Conservation (phyloP, 164 flowering plant species). For the Piper betle region DNA sequence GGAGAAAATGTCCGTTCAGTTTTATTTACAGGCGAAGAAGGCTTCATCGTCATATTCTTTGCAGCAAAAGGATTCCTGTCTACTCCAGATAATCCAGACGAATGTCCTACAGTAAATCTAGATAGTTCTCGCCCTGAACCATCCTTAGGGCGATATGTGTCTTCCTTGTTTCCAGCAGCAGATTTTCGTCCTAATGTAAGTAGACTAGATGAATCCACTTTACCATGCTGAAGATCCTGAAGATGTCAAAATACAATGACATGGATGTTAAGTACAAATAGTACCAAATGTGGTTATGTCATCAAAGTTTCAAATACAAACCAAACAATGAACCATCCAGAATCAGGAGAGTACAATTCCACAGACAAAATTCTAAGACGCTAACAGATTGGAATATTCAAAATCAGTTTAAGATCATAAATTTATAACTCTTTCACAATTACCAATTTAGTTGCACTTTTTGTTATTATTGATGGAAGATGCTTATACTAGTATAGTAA, state of each 20-base stretch:
- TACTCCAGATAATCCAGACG: constrained; percentile 20
- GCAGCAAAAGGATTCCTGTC: constrained; percentile 26
- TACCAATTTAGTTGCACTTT: no score
- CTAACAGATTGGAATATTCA: no score
- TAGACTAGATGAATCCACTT: constrained; percentile 27
- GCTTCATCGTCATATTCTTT: constrained; percentile 17
- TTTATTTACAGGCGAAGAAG: constrained; percentile 28
- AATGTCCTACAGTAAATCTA: constrained; percentile 15
- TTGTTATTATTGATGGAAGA: no score
- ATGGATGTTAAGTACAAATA: not conserved
- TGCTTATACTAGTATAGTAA: no score
- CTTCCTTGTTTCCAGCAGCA: constrained; percentile 28
- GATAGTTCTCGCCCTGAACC: constrained; percentile 23
- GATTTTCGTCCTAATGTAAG: constrained; percentile 26
- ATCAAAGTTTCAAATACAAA: no score
- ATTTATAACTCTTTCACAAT: no score
- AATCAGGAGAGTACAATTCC: no score
- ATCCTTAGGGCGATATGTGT: constrained; percentile 35
- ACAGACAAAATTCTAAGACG: no score
- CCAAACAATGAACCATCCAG: no score
- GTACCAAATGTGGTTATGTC: no score
- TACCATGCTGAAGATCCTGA: constrained; percentile 31
- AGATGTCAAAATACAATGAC: constrained; percentile 3
- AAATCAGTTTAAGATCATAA: no score
- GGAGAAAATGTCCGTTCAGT: constrained; percentile 22